Evolutionary conservation across 345 rosid genomes (phyloP), one percentile per base, ranked within the genome.

Genomic region (Populus deltoides): DNA sequence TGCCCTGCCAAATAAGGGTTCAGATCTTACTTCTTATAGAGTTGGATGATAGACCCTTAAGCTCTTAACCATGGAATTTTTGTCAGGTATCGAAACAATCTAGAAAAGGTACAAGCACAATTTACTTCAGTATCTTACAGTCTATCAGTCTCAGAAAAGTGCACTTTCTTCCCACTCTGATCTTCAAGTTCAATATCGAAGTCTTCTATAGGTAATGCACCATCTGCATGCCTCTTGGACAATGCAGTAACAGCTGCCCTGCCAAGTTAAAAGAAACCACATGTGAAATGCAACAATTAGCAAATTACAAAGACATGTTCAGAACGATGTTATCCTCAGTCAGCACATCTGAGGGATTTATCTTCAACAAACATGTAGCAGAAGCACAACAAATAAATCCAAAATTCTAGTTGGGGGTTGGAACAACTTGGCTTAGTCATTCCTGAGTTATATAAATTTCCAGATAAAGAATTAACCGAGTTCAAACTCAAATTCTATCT

Each of bases 171-270:
- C 75, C 98, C 97, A 79, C 82, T 90, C 79, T 95, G 98, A 87
- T 95, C 92, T 87, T 93, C 96, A 62, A 95, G 89, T 82, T 95
- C 96, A 47, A 95, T 75, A 83, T 92, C 84, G 67, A 83, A 95
- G 87, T 93, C 89, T 73, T 92, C 92, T 13, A 86, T 29, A 20
- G 94, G 99, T 62, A 93, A 79, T 2, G 94, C 90, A 76, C 97
- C 96, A 83, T 93, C 91, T 31, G 88, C 87, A 74, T 92, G 94
- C 72, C 97, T 90, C 85, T 87, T 85, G 70, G 95, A 84, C 76
- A 93, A 86, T 22, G 97, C 93, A 69, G 90, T 82, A 38, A 89
- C 97, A 80, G 98, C 93, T 31, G 90, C 91, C 89, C 99, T 95
- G 85, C 67, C 69, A 75, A 66, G 74, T 81, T 76, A 66, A 84